A percentile compares a stretch with the other conserved stretches of the same genome.
Conservation (phyloP, 352 stramenopile genomes). For the Pythium phragmitis region DNA sequence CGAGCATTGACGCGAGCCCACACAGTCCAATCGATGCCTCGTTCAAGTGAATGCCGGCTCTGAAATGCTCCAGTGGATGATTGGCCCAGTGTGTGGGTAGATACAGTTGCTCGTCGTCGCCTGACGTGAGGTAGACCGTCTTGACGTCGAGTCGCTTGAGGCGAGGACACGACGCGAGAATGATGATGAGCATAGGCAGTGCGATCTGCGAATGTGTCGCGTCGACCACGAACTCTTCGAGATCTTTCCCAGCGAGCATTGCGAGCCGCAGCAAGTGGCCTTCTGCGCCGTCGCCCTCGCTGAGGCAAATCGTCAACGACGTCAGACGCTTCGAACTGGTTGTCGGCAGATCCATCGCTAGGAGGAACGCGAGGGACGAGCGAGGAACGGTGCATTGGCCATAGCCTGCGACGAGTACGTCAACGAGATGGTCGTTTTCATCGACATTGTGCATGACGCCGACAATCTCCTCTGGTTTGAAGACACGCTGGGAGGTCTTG, state of each 20-base stretch:
- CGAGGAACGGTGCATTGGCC: slow-evolving; percentile 17
- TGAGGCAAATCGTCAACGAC: slow-evolving; percentile 5
- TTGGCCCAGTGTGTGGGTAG: slow-evolving; percentile 2
- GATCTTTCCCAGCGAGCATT: slow-evolving; percentile 3
- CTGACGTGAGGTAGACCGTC: background rate
- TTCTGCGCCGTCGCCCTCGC: slow-evolving; percentile 11
- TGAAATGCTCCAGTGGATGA: slow-evolving; percentile 4
- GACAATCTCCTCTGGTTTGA: slow-evolving; percentile 4
- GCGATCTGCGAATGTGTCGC: background rate
- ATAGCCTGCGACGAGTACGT: slow-evolving; percentile 15
- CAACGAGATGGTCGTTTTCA: background rate
- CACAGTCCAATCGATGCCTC: background rate
- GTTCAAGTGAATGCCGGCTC: background rate
- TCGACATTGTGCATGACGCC: slow-evolving; percentile 7
- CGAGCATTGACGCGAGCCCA: background rate
- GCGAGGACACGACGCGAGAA: slow-evolving; percentile 11
- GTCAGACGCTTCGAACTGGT: background rate
- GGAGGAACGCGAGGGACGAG: background rate
- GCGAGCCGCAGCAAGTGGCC: background rate
- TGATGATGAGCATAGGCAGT: background rate
- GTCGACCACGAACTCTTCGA: slow-evolving; percentile 18
- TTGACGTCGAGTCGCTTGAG: slow-evolving; percentile 14
- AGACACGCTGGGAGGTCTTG: background rate
- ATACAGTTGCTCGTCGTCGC: slow-evolving; percentile 1
- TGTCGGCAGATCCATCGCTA: background rate